Evolutionary conservation across 805 yeast species (phyloP).

Genomic region (Suhomyces sp.): DNA sequence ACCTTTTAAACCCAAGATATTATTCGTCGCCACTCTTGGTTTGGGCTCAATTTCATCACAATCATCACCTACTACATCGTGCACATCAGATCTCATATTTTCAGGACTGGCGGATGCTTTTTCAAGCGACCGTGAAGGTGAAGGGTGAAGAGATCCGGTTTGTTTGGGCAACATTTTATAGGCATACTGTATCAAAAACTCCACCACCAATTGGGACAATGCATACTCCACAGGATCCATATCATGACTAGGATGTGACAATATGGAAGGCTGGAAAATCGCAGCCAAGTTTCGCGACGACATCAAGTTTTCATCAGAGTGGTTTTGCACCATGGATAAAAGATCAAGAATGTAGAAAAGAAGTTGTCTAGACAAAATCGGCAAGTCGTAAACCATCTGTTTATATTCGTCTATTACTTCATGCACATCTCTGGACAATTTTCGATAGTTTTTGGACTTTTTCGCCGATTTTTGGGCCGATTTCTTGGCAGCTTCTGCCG

Average conservation of each 20-base stretch:
- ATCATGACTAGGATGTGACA: constrained; percentile 90
- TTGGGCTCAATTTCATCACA: neutral
- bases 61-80: constrained; percentile 1
- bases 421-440: constrained; percentile 60
- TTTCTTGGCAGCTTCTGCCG: constrained; percentile 10
- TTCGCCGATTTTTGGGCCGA: constrained; percentile 21
- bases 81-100: neutral
- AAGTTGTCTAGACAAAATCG: constrained; percentile 75
- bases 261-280: constrained; percentile 92
- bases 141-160: constrained; percentile 5
- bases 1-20: neutral
- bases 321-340: constrained; percentile 77
- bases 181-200: constrained; percentile 83
- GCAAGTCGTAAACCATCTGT: constrained; percentile 61
- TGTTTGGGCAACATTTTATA: constrained; percentile 67
- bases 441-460: constrained; percentile 50
- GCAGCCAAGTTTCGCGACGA: constrained; percentile 91
- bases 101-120: neutral
- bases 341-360: constrained; percentile 84
- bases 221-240: constrained; percentile 91
- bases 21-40: neutral
- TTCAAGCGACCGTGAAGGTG: neutral
- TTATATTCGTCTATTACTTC: constrained; percentile 73
- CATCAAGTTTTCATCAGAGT: constrained; percentile 80
- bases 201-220: constrained; percentile 78